Conservation (phyloP, 2,329 filamentous ascomycete genomes). For the Fonsecaea pugnacius region DNA sequence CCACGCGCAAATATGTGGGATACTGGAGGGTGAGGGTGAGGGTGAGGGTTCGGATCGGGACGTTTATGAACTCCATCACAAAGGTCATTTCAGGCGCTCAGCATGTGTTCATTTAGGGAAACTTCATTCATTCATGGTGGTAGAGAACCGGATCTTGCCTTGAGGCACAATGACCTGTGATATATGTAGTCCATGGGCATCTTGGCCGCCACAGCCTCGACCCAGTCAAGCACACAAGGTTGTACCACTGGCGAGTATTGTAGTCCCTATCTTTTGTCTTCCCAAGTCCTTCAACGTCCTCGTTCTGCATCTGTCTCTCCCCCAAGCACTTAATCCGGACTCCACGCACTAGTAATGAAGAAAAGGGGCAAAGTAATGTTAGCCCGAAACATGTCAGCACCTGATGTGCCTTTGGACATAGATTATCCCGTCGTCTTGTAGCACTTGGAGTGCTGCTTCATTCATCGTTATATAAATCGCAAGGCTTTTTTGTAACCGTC, state of each 20-base stretch:
- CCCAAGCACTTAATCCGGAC: background rate
- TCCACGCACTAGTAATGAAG: background rate
- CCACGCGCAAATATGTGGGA: background rate
- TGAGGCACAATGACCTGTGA: background rate
- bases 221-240: background rate
- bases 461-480: constrained; percentile 5
- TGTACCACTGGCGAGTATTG: background rate
- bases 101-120: background rate
- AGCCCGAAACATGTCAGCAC: constrained; percentile 9
- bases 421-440: constrained; percentile 1
- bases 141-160: background rate
- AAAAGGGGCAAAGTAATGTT: background rate
- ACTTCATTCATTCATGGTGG: background rate
- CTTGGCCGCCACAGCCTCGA: background rate
- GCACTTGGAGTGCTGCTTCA: constrained; percentile 8
- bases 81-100: background rate
- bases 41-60: background rate
- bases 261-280: background rate
- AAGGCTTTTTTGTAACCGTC: constrained; percentile 17
- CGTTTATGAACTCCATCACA: background rate
- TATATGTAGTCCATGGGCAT: background rate
- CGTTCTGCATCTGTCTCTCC: background rate
- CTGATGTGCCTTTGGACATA: constrained; percentile 1
- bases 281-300: background rate
- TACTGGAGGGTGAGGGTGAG: background rate